Percentiles rank a stretch among this genome's conserved stretches.
phyloP scores from a whole-genome alignment of 169 alveolate species.

The Eimeria maxima region DNA sequence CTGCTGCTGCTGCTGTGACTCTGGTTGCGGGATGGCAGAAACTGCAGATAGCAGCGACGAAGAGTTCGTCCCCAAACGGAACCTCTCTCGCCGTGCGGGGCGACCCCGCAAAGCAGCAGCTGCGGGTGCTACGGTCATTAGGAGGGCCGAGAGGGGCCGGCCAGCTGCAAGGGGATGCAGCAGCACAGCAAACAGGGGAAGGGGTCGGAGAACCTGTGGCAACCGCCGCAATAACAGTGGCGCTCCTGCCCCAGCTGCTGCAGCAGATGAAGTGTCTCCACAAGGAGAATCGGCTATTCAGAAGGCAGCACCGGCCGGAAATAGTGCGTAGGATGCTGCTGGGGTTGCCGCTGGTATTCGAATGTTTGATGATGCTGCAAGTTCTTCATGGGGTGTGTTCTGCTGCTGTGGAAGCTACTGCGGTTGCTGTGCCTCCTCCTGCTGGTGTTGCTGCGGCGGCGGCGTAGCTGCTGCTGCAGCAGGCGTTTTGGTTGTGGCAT shows the following conservation, averaged over 20 bases:
- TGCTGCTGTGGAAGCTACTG: not conserved
- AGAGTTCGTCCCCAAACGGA: slow-evolving; percentile 50
- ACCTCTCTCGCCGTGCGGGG: not conserved
- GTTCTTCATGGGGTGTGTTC: not conserved
- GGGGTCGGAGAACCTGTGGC: not conserved
- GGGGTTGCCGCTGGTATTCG: not conserved
- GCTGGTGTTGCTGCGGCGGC: not conserved
- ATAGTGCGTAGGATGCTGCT: slow-evolving; percentile 22
- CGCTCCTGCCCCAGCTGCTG: not conserved
- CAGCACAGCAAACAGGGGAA: not conserved
- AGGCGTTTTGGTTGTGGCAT: not conserved
- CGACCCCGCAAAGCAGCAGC: slow-evolving; percentile 55
- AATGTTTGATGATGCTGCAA: not conserved
- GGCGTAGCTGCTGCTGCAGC: not conserved
- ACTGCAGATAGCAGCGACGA: slow-evolving; percentile 58
- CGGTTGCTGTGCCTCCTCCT: not conserved
- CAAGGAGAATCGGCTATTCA: slow-evolving; percentile 9
- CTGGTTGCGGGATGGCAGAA: not conserved
- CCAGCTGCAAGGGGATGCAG: not conserved
- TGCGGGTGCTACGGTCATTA: not conserved
- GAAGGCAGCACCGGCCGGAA: slow-evolving; percentile 17
- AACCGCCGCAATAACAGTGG: not conserved
- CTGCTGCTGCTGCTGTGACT: not conserved
- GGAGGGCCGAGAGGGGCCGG: not conserved
- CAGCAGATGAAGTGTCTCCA: not conserved